Base-by-base conservation (phyloP, 768 basidiomycete species). In the Macrolepiota fuliginosa region DNA sequence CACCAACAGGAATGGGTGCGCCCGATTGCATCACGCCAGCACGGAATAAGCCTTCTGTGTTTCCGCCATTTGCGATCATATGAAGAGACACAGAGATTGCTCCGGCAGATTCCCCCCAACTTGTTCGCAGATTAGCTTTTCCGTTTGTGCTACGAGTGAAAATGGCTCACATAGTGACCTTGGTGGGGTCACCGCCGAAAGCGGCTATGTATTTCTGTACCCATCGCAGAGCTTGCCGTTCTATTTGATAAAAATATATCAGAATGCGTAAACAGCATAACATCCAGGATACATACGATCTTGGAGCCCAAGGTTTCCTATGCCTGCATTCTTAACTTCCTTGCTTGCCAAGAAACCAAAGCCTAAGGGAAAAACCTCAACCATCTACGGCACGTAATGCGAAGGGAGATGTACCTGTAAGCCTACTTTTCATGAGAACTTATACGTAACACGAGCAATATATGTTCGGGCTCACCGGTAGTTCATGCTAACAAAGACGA, bases 161-260 rank as follows among this genome's bases (percentile, higher is more conserved):
- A 19, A 55, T 53, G 1, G 62, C 81, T 54, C 68, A 85, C 82
- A 85, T 79, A 0, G 83, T 84, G 2, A 86, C 86, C 68, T 83
- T 85, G 2, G 67, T 69, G 0, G 83, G 81, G 69, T 90, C 87
- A 10, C 89, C 89, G 0, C 88, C 88, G 62, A 89, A 90, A 7
- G 75, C 73, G 35, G 69, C 63, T 64, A 90, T 87, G 67, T 90
- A 84, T 66, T 84, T 82, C 63, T 87, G 82, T 1, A 90, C 75
- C 89, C 89, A 61, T 24, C 52, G 59, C 7, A 61, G 6, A 12
- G 57, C 52, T 15, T 50, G 36, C 13, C 36, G n/a, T 42, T 57
- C 37, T 49, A 10, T 46, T 7, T 15, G 19, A 19, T 13, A 40
- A 17, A 12, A n/a, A 7, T 0, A 25, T 17, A 0, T 22, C 2